A percentile compares a stretch with the other conserved stretches of the same genome.
Evolutionary conservation across 176 grass and related monocot genomes (phyloP).

Genomic region (Tuctoria greenei): DNA sequence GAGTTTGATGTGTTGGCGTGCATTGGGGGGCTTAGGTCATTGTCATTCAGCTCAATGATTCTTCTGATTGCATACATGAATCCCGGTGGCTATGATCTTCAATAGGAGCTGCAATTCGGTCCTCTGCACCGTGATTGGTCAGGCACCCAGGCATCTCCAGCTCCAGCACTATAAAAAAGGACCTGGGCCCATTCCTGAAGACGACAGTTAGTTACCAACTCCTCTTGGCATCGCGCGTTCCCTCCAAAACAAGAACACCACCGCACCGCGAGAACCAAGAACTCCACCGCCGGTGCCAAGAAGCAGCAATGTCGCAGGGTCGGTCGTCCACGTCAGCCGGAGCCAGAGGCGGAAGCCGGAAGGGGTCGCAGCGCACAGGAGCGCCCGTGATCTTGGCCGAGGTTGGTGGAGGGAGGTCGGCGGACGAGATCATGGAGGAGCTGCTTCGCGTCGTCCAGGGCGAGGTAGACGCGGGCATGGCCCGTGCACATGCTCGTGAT

Average conservation of each 20-base stretch:
- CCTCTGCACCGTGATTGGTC: not conserved
- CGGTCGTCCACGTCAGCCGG: not conserved
- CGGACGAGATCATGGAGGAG: not conserved
- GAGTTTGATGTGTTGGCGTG: too few relatives aligned
- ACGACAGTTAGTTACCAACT: not conserved
- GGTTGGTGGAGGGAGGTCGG: not conserved
- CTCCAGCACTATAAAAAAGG: not conserved
- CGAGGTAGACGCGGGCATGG: not conserved
- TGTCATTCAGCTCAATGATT: not conserved
- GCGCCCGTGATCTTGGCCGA: not conserved
- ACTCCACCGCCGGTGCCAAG: slow-evolving; percentile 4
- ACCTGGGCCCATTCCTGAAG: not conserved
- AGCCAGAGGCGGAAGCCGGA: not conserved
- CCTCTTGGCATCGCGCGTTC: not conserved
- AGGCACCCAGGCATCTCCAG: not conserved
- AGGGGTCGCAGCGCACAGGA: not conserved
- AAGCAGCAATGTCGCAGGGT: slow-evolving; percentile 12
- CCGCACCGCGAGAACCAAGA: slow-evolving; percentile 25
- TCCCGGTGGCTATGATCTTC: not conserved
- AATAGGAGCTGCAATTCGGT: not conserved
- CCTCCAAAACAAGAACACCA: slow-evolving; percentile 17
- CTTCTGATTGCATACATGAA: not conserved
- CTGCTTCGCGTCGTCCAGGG: not conserved
- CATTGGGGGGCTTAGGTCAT: too few relatives aligned
- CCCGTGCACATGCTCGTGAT: too few relatives aligned